These are phyloP conservation scores for Cercophora samala DNA, from an alignment of 495 filamentous ascomycete genomes.

Conservation along the genomic window DNA sequence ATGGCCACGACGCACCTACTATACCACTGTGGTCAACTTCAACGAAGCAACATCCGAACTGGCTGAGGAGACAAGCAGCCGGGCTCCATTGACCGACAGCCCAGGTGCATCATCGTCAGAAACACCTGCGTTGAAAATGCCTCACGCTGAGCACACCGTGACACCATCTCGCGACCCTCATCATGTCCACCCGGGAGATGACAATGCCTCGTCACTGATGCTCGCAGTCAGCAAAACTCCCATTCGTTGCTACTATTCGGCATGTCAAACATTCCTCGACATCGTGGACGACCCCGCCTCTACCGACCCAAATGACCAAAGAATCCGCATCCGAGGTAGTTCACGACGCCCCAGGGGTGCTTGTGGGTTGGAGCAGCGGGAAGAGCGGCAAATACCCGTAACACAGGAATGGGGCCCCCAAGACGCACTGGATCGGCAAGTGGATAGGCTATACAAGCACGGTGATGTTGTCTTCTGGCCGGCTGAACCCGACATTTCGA, in stretches of 20 bases:
- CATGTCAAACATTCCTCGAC: constrained; percentile 61
- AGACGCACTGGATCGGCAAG: constrained; percentile 31
- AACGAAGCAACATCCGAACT: constrained; percentile 18
- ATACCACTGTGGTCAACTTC: constrained; percentile 57
- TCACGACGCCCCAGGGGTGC: constrained; percentile 51
- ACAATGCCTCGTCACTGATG: constrained; percentile 39
- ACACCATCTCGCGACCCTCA: constrained; percentile 21
- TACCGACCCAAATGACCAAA: constrained; percentile 33
- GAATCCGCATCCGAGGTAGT: constrained; percentile 32
- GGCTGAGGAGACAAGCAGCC: neutral
- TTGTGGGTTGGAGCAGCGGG: constrained; percentile 37
- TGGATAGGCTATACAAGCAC: constrained; percentile 43
- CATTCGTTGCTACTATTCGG: constrained; percentile 57
- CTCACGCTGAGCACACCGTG: neutral
- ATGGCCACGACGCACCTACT: constrained; percentile 64
- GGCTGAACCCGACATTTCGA: constrained; percentile 41
- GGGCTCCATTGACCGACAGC: neutral
- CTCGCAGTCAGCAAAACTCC: constrained; percentile 58
- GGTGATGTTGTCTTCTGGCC: constrained; percentile 60
- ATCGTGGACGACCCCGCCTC: constrained; percentile 57
- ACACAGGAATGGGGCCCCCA: neutral
- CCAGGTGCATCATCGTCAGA: neutral
- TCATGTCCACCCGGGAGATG: constrained; percentile 33
- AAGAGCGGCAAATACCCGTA: constrained; percentile 19
- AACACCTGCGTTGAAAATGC: constrained; percentile 9